These are phyloP conservation scores for Teunomyces aglyptinius DNA, from an alignment of 805 yeast species.

Conservation along the genomic window DNA sequence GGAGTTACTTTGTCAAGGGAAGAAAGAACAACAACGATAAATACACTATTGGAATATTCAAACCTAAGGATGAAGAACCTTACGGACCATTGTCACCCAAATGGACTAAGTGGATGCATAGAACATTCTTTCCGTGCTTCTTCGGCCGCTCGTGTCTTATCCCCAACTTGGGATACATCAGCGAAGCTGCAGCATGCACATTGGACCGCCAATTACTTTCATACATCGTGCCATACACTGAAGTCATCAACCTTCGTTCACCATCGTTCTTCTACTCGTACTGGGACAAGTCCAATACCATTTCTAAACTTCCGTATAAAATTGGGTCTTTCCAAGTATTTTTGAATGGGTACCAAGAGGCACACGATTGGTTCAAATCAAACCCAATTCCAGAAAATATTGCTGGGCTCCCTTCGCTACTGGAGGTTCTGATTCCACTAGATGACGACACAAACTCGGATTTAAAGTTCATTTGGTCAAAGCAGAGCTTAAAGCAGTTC, in stretches of 20 bases:
- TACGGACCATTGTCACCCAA: conserved; percentile 77
- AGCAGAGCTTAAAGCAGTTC: conserved; percentile 46
- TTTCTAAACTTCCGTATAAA: conserved; percentile 41
- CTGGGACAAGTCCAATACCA: conserved; percentile 39
- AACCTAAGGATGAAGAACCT: conserved; percentile 80
- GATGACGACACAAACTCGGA: not conserved
- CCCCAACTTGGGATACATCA: conserved; percentile 68
- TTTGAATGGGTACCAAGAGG: conserved; percentile 55
- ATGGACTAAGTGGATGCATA: conserved; percentile 77
- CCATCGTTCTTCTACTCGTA: conserved; percentile 51
- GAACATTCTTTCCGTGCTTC: conserved; percentile 74
- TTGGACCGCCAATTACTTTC: conserved; percentile 60
- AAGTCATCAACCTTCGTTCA: conserved; percentile 49
- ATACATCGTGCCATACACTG: conserved; percentile 65
- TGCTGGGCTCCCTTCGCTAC: conserved; percentile 14
- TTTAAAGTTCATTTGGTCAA: conserved; percentile 53
- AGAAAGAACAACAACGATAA: not conserved
- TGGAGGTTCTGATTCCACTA: not conserved
- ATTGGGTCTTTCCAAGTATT: conserved; percentile 69
- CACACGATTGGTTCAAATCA: conserved; percentile 54
- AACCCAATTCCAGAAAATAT: conserved; percentile 53
- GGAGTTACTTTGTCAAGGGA: conserved; percentile 56
- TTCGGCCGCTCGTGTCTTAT: conserved; percentile 72
- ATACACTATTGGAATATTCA: conserved; percentile 54
- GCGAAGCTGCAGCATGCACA: conserved; percentile 71